These are phyloP conservation scores for Coprinellus micaceus DNA, from an alignment of 768 basidiomycete species.

Conservation along the genomic window DNA sequence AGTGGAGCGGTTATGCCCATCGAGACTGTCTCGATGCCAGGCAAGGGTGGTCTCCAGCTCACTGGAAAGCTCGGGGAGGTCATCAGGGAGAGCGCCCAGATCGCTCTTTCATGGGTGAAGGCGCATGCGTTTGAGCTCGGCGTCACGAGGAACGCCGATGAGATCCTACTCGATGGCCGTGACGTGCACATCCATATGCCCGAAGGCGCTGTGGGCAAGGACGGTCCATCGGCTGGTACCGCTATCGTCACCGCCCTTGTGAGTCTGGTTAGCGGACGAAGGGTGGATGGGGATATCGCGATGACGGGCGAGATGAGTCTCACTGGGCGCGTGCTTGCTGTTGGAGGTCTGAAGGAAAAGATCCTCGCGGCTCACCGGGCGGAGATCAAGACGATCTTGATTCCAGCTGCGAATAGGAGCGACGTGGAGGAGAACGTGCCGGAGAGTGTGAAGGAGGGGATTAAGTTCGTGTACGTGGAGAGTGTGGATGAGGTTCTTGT, in stretches of 20 bases:
- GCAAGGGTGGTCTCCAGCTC: constrained; percentile 86
- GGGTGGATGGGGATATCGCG: constrained; percentile 84
- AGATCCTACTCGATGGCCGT: constrained; percentile 72
- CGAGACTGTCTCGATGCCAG: constrained; percentile 94
- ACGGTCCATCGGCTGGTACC: constrained; percentile 95
- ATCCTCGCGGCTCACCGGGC: constrained; percentile 96
- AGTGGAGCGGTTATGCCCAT: constrained; percentile 97
- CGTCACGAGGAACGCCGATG: constrained; percentile 66
- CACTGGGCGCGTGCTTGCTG: constrained; percentile 92
- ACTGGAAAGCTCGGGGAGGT: constrained; percentile 99
- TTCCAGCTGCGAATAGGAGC: constrained; percentile 82
- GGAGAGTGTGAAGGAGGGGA: constrained; percentile 91
- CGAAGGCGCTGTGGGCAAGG: constrained; percentile 89
- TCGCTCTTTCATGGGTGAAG: constrained; percentile 91
- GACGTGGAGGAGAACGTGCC: constrained; percentile 99
- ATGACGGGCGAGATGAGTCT: constrained; percentile 99
- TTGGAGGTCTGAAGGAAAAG: constrained; percentile 95
- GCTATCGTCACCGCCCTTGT: constrained; percentile 91
- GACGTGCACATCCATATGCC: constrained; percentile 98
- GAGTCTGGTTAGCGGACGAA: constrained; percentile 82
- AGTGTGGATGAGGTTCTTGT: constrained; percentile 85
- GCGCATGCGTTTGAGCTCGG: constrained; percentile 86
- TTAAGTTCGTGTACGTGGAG: constrained; percentile 93
- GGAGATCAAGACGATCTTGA: constrained; percentile 88
- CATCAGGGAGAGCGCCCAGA: constrained; percentile 94